Evolutionary conservation across 1,284 basidiomycete genomes (phyloP).

Genomic region (Xerocomus nothofagi): DNA sequence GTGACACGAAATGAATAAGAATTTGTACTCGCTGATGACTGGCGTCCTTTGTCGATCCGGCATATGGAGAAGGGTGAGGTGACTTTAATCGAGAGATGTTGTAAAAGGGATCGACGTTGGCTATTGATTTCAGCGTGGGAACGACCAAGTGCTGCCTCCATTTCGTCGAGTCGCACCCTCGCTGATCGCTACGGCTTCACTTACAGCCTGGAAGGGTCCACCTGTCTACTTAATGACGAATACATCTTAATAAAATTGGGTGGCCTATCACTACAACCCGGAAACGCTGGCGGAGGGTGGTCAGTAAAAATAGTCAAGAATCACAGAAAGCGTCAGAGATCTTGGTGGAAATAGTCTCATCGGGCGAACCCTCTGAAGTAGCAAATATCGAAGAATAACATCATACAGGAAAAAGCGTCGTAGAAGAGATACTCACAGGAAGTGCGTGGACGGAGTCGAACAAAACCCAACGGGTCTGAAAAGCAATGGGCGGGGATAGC

Average conservation of each 20-base stretch:
- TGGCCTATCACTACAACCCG: background rate
- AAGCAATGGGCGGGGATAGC: constrained; percentile 28
- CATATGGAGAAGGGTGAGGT: constrained; percentile 9
- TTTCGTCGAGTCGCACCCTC: too few species aligned
- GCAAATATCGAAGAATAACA: constrained; percentile 71
- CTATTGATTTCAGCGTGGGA: too few species aligned
- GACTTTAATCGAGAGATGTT: too few species aligned
- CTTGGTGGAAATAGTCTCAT: constrained; percentile 82
- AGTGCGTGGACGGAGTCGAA: background rate
- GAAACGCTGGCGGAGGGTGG: background rate
- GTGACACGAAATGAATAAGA: background rate
- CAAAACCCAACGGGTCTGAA: background rate
- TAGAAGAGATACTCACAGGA: constrained; percentile 21
- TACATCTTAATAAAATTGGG: background rate
- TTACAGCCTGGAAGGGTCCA: too few species aligned
- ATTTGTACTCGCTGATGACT: constrained; percentile 53
- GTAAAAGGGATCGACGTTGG: too few species aligned
- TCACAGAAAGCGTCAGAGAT: constrained; percentile 59
- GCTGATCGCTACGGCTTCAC: too few species aligned
- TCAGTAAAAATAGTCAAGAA: constrained; percentile 10
- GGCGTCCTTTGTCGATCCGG: constrained; percentile 36
- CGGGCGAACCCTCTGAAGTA: constrained; percentile 76
- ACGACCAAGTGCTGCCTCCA: too few species aligned
- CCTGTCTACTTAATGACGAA: background rate
- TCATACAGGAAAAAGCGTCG: constrained; percentile 37